Base-by-base conservation (phyloP, 139 green algal species). In the Closterium sp. region DNA sequence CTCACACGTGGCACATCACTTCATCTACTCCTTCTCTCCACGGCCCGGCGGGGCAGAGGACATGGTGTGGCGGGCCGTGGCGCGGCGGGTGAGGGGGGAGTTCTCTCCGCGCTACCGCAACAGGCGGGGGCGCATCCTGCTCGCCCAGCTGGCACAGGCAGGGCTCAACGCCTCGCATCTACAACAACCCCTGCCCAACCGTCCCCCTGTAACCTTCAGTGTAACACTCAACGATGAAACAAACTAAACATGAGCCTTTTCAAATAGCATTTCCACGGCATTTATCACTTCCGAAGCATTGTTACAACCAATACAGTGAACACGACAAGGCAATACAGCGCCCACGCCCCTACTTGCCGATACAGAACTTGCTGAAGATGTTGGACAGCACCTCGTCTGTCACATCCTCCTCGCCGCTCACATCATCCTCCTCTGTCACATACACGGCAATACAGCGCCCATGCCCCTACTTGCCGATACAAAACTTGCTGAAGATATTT, bases 401-500 rank as follows among this genome's bases (percentile, higher is more conserved):
- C 38, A 45, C 38, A 45, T 45, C 38, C 38, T 45, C 38, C 38
- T 45, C 38, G 4, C 38, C 38, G 32, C n/a, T n/a, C 32, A 38
- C 32, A 38, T 38, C 32, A 38, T 38, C 32, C 32, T 38, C 32
- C 32, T 38, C 32, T 4, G 32, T 38, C 32, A 38, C 32, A 38
- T 38, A 7, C 32, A 38, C 32, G 32, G 4, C 32, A 4, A 38
- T 2, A 38, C 2, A 4, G 32, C 4, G 32, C 32, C 32, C 32
- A 9, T 70, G n/a, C n/a, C 11, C 11, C 6, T 70, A 98, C 70
- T 97, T 98, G 11, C 97, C 97, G 70, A 98, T 98, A 92, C 97
- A 98, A 90, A 98, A 98, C 22, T 92, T 91, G 32, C 62, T 94
- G 91, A 99, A 99, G 1, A 99, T 96, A 10, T 38, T 95, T 87